A percentile compares a stretch with the other conserved stretches of the same genome.
These are phyloP conservation scores for Talaromyces ruber DNA, from an alignment of 495 filamentous ascomycete species.

Conservation along the genomic window DNA sequence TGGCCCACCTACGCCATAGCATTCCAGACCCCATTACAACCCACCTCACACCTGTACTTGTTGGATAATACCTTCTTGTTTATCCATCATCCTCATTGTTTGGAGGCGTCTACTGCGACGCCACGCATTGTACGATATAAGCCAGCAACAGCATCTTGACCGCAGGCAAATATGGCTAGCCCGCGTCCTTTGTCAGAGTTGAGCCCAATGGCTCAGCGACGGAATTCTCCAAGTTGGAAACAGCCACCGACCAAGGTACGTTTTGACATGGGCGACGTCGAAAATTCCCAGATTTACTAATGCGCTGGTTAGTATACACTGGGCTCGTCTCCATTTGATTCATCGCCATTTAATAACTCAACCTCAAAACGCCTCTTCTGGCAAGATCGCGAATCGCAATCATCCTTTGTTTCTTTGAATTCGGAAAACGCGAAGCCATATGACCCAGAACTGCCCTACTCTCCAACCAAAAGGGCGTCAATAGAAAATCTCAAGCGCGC, in stretches of 20 bases:
- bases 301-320: constrained; percentile 4
- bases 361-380: constrained; percentile 77
- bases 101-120: not conserved
- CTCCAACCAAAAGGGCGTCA: constrained; percentile 69
- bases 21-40: not conserved
- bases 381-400: constrained; percentile 63
- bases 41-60: not conserved
- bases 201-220: constrained; percentile 45
- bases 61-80: not conserved
- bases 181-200: constrained; percentile 47
- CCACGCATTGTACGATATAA: not conserved
- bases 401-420: constrained; percentile 48
- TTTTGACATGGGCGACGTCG: not conserved
- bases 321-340: constrained; percentile 63
- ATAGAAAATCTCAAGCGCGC: constrained; percentile 89
- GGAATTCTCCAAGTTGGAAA: constrained; percentile 74
- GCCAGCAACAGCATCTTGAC: not conserved
- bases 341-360: constrained; percentile 56
- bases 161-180: constrained; percentile 20
- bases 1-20: constrained; percentile 4
- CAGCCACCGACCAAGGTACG: constrained; percentile 54
- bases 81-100: not conserved
- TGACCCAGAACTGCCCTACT: constrained; percentile 52
- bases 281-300: not conserved
- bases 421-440: constrained; percentile 59